Conservation (phyloP, 1,139 yeast genomes). For the Geotrichum phurueaensis region DNA sequence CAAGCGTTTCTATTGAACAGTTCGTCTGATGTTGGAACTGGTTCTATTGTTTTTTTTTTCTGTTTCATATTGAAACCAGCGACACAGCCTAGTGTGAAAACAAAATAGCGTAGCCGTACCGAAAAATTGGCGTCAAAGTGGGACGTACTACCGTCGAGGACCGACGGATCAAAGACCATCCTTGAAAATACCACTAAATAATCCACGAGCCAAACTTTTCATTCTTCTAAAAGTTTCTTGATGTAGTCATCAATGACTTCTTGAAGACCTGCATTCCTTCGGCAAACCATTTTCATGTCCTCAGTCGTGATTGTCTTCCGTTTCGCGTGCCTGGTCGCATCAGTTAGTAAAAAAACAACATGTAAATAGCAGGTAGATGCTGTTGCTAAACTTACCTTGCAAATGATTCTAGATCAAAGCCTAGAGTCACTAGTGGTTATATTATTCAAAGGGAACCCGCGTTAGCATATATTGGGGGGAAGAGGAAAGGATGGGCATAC, state of each 20-base stretch:
- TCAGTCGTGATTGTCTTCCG: conserved; percentile 29
- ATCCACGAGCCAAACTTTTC: background rate
- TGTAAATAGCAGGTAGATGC: background rate
- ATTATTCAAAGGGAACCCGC: background rate
- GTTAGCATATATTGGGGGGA: background rate
- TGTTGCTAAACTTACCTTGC: conserved; percentile 22
- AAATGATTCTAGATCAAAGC: conserved; percentile 29
- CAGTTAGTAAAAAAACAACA: background rate
- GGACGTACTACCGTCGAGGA: no score
- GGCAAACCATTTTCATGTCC: conserved; percentile 32
- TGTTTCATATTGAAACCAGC: no score
- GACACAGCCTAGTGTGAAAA: no score
- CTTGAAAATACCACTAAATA: background rate
- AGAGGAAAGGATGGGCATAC: conserved; percentile 17
- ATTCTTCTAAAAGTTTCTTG: background rate
- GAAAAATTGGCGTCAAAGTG: no score
- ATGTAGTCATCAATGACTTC: conserved; percentile 28
- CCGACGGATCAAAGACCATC: background rate
- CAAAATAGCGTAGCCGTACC: no score
- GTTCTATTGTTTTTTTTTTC: no score
- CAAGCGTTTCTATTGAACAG: no score
- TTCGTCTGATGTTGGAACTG: no score
- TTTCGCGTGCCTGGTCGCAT: conserved; percentile 28
- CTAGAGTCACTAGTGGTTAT: conserved; percentile 22
- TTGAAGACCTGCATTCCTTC: conserved; percentile 30